Base-by-base conservation (phyloP, 108 stramenopile species). In the Nitzschia sp. region DNA sequence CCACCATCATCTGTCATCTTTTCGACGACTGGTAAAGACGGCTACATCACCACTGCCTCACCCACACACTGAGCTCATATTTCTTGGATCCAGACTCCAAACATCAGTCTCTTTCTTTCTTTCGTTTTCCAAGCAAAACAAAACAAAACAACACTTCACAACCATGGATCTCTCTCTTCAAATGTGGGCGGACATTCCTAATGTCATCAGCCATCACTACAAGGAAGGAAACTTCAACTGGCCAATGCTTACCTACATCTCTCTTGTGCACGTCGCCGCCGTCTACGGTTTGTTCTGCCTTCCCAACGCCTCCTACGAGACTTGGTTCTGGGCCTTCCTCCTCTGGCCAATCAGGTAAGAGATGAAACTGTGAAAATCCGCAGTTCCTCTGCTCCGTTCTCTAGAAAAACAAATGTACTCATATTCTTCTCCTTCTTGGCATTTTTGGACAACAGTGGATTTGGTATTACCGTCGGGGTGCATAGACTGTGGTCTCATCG, bases 391-490 rank as follows among this genome's bases (percentile, higher is more conserved):
- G 29, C 29, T 48, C 46, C 17, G 46, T 17, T 48, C 6, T 48
- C 3, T 48, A 6, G 46, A 48, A 48, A 17, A 2, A n/a, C 12
- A 6, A 0, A n/a, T 38, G 10, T 58, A 24, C 21, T 48, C 55
- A 46, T 51, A 59, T 58, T 43, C 11, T 56, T 51, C 67, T 21
- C 40, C 15, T 73, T 57, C 61, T 52, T 48, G n/a, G 66, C 57
- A 12, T 29, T 59, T 57, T 48, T 46, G 7, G 26, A 42, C 65
- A 20, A 65, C 82, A 95, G 83, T 79, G 98, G 98, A 2, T 81
- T 99, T 63, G 98, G 98, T 29, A 99, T 99, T 53, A 99, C 98
- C 43, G 97, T 92, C 0, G 98, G 98, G 43, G 98, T 97, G 12
- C 98, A 98, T 63, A 78, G 98, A 37, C 82, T 99, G 41, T 99